A percentile compares a stretch with the other conserved stretches of the same genome.
Evolutionary conservation across 2,329 filamentous ascomycete genomes (phyloP).

Genomic region (Atkinsonella texensis): DNA sequence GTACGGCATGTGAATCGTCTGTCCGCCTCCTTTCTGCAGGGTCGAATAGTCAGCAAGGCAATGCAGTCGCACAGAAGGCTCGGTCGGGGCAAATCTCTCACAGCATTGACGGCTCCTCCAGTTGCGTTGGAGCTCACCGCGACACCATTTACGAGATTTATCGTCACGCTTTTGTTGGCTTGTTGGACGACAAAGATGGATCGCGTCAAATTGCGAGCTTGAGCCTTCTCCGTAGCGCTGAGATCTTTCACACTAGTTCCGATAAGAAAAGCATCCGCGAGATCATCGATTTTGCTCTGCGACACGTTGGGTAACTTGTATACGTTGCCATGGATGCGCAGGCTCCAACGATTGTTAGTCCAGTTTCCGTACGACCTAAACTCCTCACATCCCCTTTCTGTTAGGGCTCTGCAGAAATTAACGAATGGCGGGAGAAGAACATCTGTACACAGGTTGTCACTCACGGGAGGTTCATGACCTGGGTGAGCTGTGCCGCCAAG

Average conservation of each 20-base stretch:
- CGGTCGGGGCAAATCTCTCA: conserved; percentile 7
- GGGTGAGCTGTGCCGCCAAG: conserved; percentile 50
- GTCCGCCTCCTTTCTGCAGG: conserved; percentile 38
- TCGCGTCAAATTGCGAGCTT: conserved; percentile 62
- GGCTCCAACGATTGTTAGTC: conserved; percentile 65
- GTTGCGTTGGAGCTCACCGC: conserved; percentile 38
- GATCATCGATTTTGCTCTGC: conserved; percentile 49
- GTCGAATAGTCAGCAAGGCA: background rate
- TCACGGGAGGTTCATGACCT: conserved; percentile 57
- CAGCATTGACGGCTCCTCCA: conserved; percentile 39
- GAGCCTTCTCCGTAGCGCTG: conserved; percentile 43
- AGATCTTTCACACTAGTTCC: conserved; percentile 50
- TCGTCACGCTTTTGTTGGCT: conserved; percentile 46
- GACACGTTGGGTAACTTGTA: conserved; percentile 65
- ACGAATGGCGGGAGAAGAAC: background rate
- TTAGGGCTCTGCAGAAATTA: background rate
- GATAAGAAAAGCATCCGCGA: conserved; percentile 61
- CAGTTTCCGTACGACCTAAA: conserved; percentile 55
- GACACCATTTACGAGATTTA: conserved; percentile 40
- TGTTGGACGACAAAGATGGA: conserved; percentile 70
- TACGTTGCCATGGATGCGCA: conserved; percentile 68
- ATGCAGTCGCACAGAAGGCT: background rate
- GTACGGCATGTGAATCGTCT: conserved; percentile 52
- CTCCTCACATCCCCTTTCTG: conserved; percentile 14
- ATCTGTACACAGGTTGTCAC: conserved; percentile 8